These are phyloP conservation scores for Sarocladiaceae sp. DNA, from an alignment of 2,329 filamentous ascomycete genomes.

Conservation along the genomic window DNA sequence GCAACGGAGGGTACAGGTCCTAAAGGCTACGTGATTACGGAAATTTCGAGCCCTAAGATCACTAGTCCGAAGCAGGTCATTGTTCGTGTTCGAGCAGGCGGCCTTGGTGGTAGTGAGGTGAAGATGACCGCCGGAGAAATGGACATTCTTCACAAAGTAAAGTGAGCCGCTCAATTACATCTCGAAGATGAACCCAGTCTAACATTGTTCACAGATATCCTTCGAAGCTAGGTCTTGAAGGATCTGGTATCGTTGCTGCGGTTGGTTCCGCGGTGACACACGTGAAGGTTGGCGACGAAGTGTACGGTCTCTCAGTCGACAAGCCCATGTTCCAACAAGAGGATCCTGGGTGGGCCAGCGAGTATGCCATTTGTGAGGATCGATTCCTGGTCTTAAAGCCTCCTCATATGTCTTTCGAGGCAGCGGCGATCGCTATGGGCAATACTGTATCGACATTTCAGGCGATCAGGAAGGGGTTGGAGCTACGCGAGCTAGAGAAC, in stretches of 20 bases:
- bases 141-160: conserved; percentile 18
- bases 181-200: background rate
- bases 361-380: conserved; percentile 33
- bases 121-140: conserved; percentile 20
- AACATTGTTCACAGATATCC: conserved; percentile 15
- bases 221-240: conserved; percentile 21
- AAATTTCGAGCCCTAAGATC: conserved; percentile 39
- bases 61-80: conserved; percentile 36
- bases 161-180: conserved; percentile 19
- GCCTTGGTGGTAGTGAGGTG: conserved; percentile 29
- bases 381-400: conserved; percentile 28
- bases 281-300: conserved; percentile 28
- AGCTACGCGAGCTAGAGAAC: conserved; percentile 25
- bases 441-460: conserved; percentile 38
- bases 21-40: conserved; percentile 29
- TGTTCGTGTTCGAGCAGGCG: conserved; percentile 30
- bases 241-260: conserved; percentile 25
- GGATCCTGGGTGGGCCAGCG: conserved; percentile 28
- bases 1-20: conserved; percentile 33
- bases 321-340: conserved; percentile 28
- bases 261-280: conserved; percentile 21
- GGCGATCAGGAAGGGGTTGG: conserved; percentile 31
- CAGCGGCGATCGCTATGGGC: conserved; percentile 29
- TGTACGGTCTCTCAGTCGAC: conserved; percentile 30
- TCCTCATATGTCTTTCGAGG: conserved; percentile 24